Evolutionary conservation across 345 rosid species (phyloP).

Genomic region (Eucalyptus fibrosa): DNA sequence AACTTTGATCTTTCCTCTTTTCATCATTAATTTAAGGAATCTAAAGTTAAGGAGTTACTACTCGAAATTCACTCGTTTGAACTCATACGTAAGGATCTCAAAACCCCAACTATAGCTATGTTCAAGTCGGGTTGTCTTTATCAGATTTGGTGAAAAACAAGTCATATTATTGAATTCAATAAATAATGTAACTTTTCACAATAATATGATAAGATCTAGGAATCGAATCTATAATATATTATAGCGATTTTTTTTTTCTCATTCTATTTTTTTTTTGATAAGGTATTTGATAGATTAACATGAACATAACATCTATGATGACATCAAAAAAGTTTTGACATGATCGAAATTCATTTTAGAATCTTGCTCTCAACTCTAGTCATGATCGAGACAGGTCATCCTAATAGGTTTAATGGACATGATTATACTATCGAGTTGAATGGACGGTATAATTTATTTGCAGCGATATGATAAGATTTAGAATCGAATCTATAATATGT

Average conservation of each 20-base stretch:
- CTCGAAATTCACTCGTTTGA: background rate
- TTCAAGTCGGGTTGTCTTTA: rapidly evolving
- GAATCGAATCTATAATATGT: rapidly evolving
- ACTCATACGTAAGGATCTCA: background rate
- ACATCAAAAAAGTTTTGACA: background rate
- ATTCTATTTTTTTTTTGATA: background rate
- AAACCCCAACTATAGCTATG: rapidly evolving
- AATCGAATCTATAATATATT: background rate
- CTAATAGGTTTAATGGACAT: rapidly evolving
- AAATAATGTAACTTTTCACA: rapidly evolving
- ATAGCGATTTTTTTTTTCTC: background rate
- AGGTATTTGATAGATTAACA: background rate
- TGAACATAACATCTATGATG: background rate
- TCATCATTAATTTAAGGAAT: background rate
- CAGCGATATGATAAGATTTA: background rate
- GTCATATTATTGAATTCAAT: rapidly evolving
- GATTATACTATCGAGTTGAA: rapidly evolving
- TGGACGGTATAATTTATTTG: rapidly evolving
- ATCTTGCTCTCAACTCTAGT: rapidly evolving
- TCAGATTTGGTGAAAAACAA: rapidly evolving
- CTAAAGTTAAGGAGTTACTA: background rate
- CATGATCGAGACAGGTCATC: background rate
- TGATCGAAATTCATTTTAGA: background rate
- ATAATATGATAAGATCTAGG: background rate
- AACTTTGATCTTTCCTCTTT: background rate